Conservation (phyloP, 1,284 basidiomycete genomes). For the Papiliotrema nemorosa region DNA sequence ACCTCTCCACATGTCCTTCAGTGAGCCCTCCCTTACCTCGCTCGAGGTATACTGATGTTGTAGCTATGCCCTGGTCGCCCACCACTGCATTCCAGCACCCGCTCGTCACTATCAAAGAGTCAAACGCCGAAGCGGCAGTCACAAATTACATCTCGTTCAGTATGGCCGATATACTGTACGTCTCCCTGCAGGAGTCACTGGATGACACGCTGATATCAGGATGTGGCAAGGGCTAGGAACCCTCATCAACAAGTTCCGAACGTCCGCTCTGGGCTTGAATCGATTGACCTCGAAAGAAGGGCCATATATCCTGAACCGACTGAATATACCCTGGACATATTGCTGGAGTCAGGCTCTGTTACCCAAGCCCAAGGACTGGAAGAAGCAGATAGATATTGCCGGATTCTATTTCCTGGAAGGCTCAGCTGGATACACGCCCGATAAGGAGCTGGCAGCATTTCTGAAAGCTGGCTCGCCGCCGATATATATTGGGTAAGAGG, state of each 20-base stretch:
- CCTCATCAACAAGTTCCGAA: slow-evolving; percentile 59
- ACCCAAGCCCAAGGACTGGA: slow-evolving; percentile 62
- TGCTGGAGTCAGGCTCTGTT: slow-evolving; percentile 62
- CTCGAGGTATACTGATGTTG: background rate
- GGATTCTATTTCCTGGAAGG: slow-evolving; percentile 60
- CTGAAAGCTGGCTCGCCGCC: slow-evolving; percentile 55
- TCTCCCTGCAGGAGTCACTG: background rate
- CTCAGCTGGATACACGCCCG: slow-evolving; percentile 52
- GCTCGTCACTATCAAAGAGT: slow-evolving; percentile 56
- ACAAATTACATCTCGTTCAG: slow-evolving; percentile 59
- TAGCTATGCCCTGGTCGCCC: slow-evolving; percentile 66
- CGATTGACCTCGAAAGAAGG: slow-evolving; percentile 53
- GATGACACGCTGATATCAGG: slow-evolving; percentile 4
- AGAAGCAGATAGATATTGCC: slow-evolving; percentile 58
- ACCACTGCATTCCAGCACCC: slow-evolving; percentile 62
- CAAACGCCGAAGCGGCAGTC: slow-evolving; percentile 55
- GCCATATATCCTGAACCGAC: slow-evolving; percentile 56
- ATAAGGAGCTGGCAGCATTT: slow-evolving; percentile 53
- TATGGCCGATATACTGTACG: slow-evolving; percentile 53
- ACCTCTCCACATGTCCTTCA: slow-evolving; percentile 58
- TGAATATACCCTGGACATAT: slow-evolving; percentile 65
- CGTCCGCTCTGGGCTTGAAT: slow-evolving; percentile 53
- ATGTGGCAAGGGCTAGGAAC: slow-evolving; percentile 53
- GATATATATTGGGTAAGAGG: slow-evolving; percentile 61
- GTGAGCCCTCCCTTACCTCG: slow-evolving; percentile 44